These are phyloP conservation scores for Hygrophoropsis aurantiaca DNA, from an alignment of 768 basidiomycete genomes.

Conservation along the genomic window DNA sequence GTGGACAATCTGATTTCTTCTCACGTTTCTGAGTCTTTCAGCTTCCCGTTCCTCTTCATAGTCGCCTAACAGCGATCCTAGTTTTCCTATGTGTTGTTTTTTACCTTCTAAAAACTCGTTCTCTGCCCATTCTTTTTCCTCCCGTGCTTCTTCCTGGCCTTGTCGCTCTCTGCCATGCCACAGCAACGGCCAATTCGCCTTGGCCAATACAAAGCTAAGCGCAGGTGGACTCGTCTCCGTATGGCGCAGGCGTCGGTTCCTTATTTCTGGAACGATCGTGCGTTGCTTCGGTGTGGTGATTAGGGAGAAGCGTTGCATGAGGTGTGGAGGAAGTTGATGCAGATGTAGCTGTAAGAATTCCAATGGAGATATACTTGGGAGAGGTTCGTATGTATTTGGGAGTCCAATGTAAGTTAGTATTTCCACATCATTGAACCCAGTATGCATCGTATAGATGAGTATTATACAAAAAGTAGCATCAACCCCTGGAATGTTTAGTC, in stretches of 20 bases:
- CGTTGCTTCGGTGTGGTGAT: conserved; percentile 62
- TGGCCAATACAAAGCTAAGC: conserved; percentile 53
- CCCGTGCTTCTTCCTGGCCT: conserved; percentile 53
- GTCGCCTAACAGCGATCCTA: conserved; percentile 61
- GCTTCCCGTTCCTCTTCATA: conserved; percentile 81
- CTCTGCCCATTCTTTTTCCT: conserved; percentile 72
- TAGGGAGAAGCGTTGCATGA: conserved; percentile 44
- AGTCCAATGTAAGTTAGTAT: conserved; percentile 57
- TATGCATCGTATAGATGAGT: conserved; percentile 7
- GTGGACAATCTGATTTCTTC: conserved; percentile 37
- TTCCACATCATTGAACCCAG: conserved; percentile 17
- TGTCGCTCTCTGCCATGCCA: conserved; percentile 59
- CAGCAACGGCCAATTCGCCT: conserved; percentile 60
- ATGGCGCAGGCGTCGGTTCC: conserved; percentile 74
- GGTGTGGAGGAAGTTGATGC: conserved; percentile 63
- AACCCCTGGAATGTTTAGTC: not conserved
- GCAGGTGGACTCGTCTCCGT: conserved; percentile 52
- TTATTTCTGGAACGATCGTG: conserved; percentile 58
- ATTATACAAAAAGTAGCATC: not conserved
- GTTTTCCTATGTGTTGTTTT: conserved; percentile 63
- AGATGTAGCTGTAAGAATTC: conserved; percentile 64
- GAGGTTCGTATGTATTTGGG: conserved; percentile 56
- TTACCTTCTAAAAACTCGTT: conserved; percentile 57
- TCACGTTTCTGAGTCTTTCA: conserved; percentile 51
- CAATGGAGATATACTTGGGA: conserved; percentile 56